Conservation (phyloP, 192 early-diverging fungal genomes). For the Gaertneriomyces sp. region DNA sequence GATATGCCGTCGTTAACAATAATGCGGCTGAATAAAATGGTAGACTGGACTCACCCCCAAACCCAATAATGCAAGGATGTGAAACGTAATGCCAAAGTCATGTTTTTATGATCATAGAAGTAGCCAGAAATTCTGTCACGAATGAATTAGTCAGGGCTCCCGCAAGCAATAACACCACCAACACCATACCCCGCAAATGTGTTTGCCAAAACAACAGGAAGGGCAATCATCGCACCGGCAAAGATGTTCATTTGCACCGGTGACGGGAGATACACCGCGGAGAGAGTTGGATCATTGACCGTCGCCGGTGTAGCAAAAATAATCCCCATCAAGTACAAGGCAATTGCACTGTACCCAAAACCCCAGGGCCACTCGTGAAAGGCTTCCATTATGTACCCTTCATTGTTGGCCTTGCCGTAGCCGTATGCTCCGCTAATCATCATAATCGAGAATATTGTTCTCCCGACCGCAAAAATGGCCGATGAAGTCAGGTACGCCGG, state of each 20-base stretch:
- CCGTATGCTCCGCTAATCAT: slow-evolving; percentile 3
- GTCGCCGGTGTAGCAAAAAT: slow-evolving; percentile 11
- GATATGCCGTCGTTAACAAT: background rate
- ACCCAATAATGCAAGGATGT: slow-evolving; percentile 14
- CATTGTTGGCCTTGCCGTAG: slow-evolving; percentile 9
- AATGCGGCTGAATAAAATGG: background rate
- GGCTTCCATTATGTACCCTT: slow-evolving; percentile 19
- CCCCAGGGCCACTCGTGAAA: slow-evolving; percentile 20
- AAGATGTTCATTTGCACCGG: slow-evolving; percentile 7
- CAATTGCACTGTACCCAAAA: slow-evolving; percentile 6
- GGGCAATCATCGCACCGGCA: background rate
- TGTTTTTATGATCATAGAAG: background rate
- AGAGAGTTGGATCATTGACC: background rate
- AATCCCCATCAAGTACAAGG: slow-evolving; percentile 10
- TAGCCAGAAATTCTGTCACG: background rate
- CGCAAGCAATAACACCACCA: background rate
- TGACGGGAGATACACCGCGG: slow-evolving; percentile 5
- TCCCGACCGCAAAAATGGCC: background rate
- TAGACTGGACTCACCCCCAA: slow-evolving; percentile 9
- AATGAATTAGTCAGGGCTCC: background rate
- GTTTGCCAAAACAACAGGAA: slow-evolving; percentile 1
- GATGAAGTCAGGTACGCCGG: background rate
- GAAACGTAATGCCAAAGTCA: slow-evolving; percentile 1
- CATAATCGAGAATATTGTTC: background rate
- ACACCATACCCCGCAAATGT: slow-evolving; percentile 7